Conservation (phyloP, 257 asterid genomes). For the Fraxinus pennsylvanica region DNA sequence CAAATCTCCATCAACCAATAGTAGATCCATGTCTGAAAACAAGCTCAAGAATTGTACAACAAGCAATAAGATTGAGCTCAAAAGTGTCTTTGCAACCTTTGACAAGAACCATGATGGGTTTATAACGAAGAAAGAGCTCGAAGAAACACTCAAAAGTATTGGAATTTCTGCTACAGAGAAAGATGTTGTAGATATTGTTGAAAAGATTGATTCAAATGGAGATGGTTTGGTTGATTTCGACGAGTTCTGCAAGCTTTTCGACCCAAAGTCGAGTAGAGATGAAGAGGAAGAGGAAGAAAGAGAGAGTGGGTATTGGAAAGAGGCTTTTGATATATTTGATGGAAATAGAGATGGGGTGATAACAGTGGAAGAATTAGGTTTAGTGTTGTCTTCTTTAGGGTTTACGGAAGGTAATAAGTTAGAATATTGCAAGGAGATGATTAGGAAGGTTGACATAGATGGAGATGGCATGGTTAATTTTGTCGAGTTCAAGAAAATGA, state of each 20-base stretch:
- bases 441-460: conserved; percentile 71
- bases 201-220: conserved; percentile 57
- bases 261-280: conserved; percentile 27
- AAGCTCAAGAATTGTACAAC: background rate
- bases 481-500: conserved; percentile 78
- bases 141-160: conserved; percentile 58
- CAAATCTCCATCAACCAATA: conserved; percentile 12
- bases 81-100: conserved; percentile 62
- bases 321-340: conserved; percentile 80
- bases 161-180: conserved; percentile 57
- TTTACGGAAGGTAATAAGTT: conserved; percentile 58
- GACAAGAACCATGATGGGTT: conserved; percentile 79
- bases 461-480: conserved; percentile 89
- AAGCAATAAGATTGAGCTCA: conserved; percentile 32
- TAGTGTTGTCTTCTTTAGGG: conserved; percentile 66
- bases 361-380: conserved; percentile 68
- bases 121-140: conserved; percentile 67
- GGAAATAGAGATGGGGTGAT: conserved; percentile 72
- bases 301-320: conserved; percentile 47
- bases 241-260: conserved; percentile 66
- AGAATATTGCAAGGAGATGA: conserved; percentile 81
- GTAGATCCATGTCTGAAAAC: background rate
- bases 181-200: conserved; percentile 70
- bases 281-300: background rate
- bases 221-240: conserved; percentile 76